phyloP scores from a whole-genome alignment of 179 eudicot species.

The Beta corolliflora region DNA sequence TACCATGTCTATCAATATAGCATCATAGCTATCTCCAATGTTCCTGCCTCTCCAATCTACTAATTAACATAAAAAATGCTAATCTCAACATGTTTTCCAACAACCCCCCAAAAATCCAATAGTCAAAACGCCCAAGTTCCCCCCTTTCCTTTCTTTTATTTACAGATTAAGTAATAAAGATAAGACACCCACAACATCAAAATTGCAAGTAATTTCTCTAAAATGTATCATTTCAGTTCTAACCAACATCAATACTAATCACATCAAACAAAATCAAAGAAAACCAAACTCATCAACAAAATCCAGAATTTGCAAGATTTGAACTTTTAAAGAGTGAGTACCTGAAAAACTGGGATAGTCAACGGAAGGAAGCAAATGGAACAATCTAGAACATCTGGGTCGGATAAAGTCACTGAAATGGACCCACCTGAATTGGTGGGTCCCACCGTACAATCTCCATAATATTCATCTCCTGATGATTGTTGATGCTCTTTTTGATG shows the following conservation, averaged over 20 bases:
- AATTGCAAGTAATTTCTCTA: too few relatives aligned
- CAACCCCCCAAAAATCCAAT: neutral
- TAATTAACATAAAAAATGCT: neutral
- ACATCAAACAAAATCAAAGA: neutral
- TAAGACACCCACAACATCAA: too few relatives aligned
- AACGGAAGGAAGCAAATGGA: conserved; percentile 60
- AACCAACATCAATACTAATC: neutral
- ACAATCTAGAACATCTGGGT: conserved; percentile 79
- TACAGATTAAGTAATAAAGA: too few relatives aligned
- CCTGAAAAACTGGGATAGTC: conserved; percentile 77
- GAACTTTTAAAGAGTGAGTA: neutral
- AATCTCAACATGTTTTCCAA: neutral
- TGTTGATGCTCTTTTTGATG: conserved; percentile 3
- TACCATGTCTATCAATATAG: neutral
- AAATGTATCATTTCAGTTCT: too few relatives aligned
- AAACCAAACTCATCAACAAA: too few relatives aligned
- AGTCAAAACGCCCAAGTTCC: neutral
- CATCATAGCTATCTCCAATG: neutral
- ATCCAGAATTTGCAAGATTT: neutral
- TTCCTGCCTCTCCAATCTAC: neutral
- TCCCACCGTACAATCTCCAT: conserved; percentile 2
- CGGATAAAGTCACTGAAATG: conserved; percentile 41
- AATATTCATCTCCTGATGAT: neutral
- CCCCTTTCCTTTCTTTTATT: neutral
- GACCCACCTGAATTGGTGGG: conserved; percentile 25